phyloP scores from a whole-genome alignment of 805 yeast species.

The Tetrapisispora phaffii region DNA sequence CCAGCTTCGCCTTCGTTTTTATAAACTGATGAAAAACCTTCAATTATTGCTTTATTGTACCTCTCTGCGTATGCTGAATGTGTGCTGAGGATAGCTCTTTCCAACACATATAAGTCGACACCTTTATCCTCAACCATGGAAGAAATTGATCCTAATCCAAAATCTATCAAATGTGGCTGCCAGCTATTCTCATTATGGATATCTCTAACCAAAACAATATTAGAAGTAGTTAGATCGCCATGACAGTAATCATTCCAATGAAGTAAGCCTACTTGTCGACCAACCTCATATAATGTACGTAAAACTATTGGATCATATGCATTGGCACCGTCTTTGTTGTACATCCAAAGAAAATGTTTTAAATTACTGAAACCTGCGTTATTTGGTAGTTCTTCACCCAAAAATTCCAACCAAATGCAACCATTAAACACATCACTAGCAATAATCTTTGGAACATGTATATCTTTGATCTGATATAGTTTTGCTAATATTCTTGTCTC shows the following conservation, averaged over 20 bases:
- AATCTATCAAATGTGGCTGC: slow-evolving; percentile 69
- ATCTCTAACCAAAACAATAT: slow-evolving; percentile 47
- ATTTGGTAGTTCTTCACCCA: slow-evolving; percentile 48
- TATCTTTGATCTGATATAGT: slow-evolving; percentile 36
- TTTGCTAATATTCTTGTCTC: slow-evolving; percentile 72
- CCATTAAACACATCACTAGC: slow-evolving; percentile 73
- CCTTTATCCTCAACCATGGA: slow-evolving; percentile 83
- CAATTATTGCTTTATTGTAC: slow-evolving; percentile 61
- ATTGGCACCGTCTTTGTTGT: slow-evolving; percentile 29
- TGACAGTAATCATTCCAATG: slow-evolving; percentile 77
- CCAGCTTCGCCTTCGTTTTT: slow-evolving; percentile 27
- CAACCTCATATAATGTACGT: slow-evolving; percentile 44
- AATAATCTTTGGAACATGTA: slow-evolving; percentile 64
- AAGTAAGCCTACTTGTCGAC: slow-evolving; percentile 55
- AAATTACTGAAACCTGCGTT: slow-evolving; percentile 47
- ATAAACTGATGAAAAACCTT: slow-evolving; percentile 50
- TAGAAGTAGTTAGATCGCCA: slow-evolving; percentile 91
- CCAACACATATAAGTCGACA: slow-evolving; percentile 91
- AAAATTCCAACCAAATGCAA: slow-evolving; percentile 75
- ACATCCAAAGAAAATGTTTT: slow-evolving; percentile 64
- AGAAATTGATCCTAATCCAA: slow-evolving; percentile 78
- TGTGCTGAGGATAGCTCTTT: slow-evolving; percentile 83
- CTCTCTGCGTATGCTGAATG: slow-evolving; percentile 63
- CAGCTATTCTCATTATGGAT: slow-evolving; percentile 11
- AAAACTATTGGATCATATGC: slow-evolving; percentile 34